Conservation (phyloP, 2,329 filamentous ascomycete genomes). For the Phoma sp. region DNA sequence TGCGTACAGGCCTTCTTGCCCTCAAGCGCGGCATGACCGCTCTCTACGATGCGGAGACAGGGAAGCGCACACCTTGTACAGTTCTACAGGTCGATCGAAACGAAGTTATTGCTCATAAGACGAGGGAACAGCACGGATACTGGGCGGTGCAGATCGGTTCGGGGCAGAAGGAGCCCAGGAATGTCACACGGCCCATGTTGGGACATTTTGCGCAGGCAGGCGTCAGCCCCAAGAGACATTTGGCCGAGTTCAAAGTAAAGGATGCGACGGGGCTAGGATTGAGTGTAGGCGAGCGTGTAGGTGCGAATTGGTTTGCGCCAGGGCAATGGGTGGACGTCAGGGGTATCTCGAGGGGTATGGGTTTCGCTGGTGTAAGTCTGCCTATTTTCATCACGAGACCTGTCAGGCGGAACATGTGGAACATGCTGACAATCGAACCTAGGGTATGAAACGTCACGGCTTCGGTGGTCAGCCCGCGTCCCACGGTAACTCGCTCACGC, state of each 20-base stretch:
- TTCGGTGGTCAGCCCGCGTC: constrained; percentile 87
- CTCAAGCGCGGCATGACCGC: constrained; percentile 97
- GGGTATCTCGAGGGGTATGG: constrained; percentile 81
- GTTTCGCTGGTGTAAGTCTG: constrained; percentile 75
- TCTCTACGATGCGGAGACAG: constrained; percentile 77
- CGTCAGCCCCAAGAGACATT: constrained; percentile 80
- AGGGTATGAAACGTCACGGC: constrained; percentile 94
- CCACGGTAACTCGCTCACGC: constrained; percentile 94
- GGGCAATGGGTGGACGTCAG: constrained; percentile 91
- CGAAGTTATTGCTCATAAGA: constrained; percentile 88
- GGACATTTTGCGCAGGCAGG: constrained; percentile 87
- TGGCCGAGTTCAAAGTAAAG: constrained; percentile 87
- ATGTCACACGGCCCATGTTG: constrained; percentile 80
- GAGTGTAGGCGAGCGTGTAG: constrained; percentile 74
- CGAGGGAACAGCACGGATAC: constrained; percentile 80
- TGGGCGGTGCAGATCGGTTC: constrained; percentile 90
- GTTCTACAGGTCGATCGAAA: constrained; percentile 92
- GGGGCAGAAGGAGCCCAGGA: constrained; percentile 74
- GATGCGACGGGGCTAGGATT: constrained; percentile 73
- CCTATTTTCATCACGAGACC: no score
- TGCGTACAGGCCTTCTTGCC: constrained; percentile 81
- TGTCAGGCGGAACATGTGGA: no score
- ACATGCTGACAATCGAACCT: constrained; percentile 10
- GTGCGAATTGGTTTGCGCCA: constrained; percentile 87
- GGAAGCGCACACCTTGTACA: constrained; percentile 82